Conservation (phyloP, 768 basidiomycete species). For the Favolaschia claudopus region DNA sequence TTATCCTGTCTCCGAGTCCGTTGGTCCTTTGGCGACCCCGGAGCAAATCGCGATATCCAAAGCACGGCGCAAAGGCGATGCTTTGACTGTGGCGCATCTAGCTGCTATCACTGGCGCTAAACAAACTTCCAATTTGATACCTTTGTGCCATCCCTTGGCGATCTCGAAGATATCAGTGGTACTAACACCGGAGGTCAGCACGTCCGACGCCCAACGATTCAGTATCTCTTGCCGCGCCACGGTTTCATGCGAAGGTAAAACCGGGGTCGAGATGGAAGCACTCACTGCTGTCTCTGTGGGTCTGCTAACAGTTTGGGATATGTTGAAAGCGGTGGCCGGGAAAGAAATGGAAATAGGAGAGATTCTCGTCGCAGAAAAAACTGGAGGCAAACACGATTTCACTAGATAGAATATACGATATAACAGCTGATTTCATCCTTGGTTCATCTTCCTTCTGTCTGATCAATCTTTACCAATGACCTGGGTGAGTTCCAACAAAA, state of each 20-base stretch:
- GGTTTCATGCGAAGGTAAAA: conserved; percentile 79
- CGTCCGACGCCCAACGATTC: conserved; percentile 37
- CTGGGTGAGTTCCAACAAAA: conserved; percentile 52
- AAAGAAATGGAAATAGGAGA: conserved; percentile 82
- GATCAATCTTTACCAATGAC: conserved; percentile 56
- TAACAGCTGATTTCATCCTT: not conserved
- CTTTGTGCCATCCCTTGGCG: conserved; percentile 85
- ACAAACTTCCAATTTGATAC: conserved; percentile 83
- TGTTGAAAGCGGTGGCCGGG: conserved; percentile 92
- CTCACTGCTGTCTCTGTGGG: conserved; percentile 83
- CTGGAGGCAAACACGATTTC: conserved; percentile 76
- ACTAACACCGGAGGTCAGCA: conserved; percentile 54
- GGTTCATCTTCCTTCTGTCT: not conserved
- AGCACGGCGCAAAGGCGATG: conserved; percentile 70
- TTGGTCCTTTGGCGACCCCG: conserved; percentile 12
- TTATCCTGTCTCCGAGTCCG: conserved; percentile 35
- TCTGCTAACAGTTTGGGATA: conserved; percentile 89
- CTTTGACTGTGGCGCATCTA: conserved; percentile 78
- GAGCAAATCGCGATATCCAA: conserved; percentile 54
- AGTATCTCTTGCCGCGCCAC: conserved; percentile 71
- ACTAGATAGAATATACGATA: conserved; percentile 26
- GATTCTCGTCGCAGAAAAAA: conserved; percentile 70
- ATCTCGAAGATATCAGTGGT: conserved; percentile 75
- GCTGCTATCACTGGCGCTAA: conserved; percentile 91
- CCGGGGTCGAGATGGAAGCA: conserved; percentile 95